Evolutionary conservation across 208 protist species (phyloP).

Genomic region (Leishmania gerbilli): DNA sequence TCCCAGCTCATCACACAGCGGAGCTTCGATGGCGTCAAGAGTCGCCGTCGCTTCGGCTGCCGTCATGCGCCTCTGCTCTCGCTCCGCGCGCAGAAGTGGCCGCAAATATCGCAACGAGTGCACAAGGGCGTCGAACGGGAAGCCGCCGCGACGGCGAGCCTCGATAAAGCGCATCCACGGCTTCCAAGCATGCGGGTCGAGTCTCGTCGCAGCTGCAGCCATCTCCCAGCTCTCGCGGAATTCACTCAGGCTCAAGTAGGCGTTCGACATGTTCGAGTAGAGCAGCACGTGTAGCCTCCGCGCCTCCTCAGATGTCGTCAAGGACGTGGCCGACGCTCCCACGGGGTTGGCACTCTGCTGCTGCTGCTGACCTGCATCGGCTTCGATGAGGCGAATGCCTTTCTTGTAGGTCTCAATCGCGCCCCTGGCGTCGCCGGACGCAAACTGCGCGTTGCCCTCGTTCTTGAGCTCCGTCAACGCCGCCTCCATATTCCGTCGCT

Average conservation of each 20-base stretch:
- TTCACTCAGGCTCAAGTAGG: conserved; percentile 32
- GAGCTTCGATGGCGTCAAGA: conserved; percentile 34
- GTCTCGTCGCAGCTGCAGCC: conserved; percentile 34
- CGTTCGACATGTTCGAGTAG: conserved; percentile 79
- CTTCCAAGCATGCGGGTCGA: conserved; percentile 60
- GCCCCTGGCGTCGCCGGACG: conserved; percentile 31
- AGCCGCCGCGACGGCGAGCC: conserved; percentile 51
- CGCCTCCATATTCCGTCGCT: conserved; percentile 22
- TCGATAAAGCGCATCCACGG: conserved; percentile 72
- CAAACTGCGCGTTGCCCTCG: conserved; percentile 61
- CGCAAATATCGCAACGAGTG: conserved; percentile 54
- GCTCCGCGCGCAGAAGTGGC: conserved; percentile 48
- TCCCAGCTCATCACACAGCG: conserved; percentile 55
- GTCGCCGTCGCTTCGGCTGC: conserved; percentile 28
- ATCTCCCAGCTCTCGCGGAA: conserved; percentile 49
- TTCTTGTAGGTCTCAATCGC: conserved; percentile 44
- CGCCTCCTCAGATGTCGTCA: background rate
- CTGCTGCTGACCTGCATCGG: background rate
- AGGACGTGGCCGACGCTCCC: background rate
- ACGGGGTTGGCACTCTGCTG: background rate
- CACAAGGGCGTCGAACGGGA: conserved; percentile 82
- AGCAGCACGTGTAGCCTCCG: conserved; percentile 41
- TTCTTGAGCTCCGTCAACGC: conserved; percentile 46
- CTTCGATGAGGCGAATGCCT: conserved; percentile 33
- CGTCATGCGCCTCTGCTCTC: conserved; percentile 24